Conservation (phyloP, 176 grass and related monocot genomes). For the Saccharum spontaneum region DNA sequence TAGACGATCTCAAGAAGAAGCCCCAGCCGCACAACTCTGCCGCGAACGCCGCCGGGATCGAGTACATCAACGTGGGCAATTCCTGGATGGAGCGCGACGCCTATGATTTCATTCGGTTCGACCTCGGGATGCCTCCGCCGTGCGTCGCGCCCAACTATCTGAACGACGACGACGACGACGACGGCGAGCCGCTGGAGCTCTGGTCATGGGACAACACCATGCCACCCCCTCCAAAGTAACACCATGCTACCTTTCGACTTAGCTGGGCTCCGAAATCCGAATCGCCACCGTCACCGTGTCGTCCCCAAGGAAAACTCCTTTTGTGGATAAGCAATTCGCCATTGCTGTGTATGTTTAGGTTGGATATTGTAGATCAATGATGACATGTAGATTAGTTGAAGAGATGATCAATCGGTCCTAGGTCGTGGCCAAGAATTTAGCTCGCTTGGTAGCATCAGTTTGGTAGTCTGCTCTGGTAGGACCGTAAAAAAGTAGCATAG, state of each 20-base stretch:
- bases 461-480: neutral
- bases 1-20: neutral
- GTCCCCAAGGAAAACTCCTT: neutral
- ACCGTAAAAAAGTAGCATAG: neutral
- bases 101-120: constrained; percentile 32
- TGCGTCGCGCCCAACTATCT: neutral
- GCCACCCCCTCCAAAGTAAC: neutral
- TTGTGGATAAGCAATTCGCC: neutral
- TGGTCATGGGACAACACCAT: constrained; percentile 35
- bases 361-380: neutral
- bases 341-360: constrained; percentile 1
- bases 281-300: neutral
- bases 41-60: neutral
- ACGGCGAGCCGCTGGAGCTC: constrained; percentile 20
- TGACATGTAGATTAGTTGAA: neutral
- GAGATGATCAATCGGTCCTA: neutral
- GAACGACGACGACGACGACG: neutral
- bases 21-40: neutral
- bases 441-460: neutral
- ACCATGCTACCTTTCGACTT: neutral
- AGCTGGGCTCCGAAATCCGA: neutral
- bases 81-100: constrained; percentile 37
- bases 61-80: constrained; percentile 6
- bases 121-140: constrained; percentile 24
- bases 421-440: neutral